Conservation (phyloP, 2,329 filamentous ascomycete species). For the Plectosphaerella plurivora region DNA sequence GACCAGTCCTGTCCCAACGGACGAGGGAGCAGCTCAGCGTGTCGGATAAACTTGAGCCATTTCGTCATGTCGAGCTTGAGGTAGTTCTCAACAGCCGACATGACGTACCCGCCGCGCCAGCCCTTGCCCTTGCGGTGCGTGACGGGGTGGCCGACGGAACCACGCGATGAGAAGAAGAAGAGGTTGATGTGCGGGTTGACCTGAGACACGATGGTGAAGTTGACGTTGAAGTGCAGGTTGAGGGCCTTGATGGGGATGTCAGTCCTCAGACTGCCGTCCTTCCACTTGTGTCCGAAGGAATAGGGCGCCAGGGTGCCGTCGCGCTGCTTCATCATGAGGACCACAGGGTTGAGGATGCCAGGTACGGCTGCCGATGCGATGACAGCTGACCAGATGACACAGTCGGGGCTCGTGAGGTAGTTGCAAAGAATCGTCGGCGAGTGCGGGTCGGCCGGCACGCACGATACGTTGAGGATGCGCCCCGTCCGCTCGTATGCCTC, state of each 20-base stretch:
- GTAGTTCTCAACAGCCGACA: constrained; percentile 88
- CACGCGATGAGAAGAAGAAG: constrained; percentile 96
- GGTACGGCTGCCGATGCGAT: constrained; percentile 93
- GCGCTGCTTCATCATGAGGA: constrained; percentile 82
- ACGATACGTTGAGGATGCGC: constrained; percentile 91
- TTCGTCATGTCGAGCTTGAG: constrained; percentile 96
- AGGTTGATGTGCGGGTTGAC: constrained; percentile 98
- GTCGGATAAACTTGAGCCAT: constrained; percentile 92
- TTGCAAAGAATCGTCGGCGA: constrained; percentile 90
- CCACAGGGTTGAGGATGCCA: constrained; percentile 90
- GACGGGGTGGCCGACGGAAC: constrained; percentile 86
- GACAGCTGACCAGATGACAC: constrained; percentile 97
- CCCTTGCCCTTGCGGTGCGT: constrained; percentile 90
- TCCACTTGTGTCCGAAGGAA: constrained; percentile 98
- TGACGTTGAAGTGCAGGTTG: constrained; percentile 97
- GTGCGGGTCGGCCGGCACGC: constrained; percentile 92
- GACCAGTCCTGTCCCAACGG: constrained; percentile 95
- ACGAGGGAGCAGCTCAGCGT: constrained; percentile 85
- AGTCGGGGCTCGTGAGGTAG: constrained; percentile 91
- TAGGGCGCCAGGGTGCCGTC: constrained; percentile 80
- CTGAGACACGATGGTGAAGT: constrained; percentile 84
- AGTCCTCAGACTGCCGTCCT: constrained; percentile 89
- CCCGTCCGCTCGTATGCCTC: constrained; percentile 94
- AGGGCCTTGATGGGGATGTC: constrained; percentile 93
- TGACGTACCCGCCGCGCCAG: constrained; percentile 93